Percentiles rank a stretch among this genome's conserved stretches.
Conservation (phyloP, 2,329 filamentous ascomycete genomes). For the Colletotrichum acutatum region DNA sequence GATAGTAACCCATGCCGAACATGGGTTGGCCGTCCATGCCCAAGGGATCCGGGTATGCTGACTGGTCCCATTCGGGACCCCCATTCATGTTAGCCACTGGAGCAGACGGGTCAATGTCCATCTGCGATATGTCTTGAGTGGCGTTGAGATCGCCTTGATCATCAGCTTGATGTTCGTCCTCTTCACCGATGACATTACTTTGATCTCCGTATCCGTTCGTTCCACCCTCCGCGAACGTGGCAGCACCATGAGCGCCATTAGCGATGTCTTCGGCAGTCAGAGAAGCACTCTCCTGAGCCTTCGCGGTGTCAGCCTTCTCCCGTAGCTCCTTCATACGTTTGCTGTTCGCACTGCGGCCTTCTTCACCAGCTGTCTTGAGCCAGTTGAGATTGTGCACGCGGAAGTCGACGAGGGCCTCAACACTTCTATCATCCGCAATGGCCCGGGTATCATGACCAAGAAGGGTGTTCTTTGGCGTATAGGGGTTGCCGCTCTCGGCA, state of each 20-base stretch:
- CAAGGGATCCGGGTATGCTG: conserved; percentile 62
- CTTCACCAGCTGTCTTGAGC: conserved; percentile 72
- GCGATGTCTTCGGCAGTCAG: conserved; percentile 38
- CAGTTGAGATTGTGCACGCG: conserved; percentile 87
- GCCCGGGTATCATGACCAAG: conserved; percentile 92
- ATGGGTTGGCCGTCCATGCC: conserved; percentile 58
- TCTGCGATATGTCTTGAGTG: conserved; percentile 7
- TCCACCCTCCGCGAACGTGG: not conserved
- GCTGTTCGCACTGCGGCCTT: conserved; percentile 66
- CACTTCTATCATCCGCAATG: conserved; percentile 89
- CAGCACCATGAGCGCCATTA: conserved; percentile 34
- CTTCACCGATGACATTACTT: conserved; percentile 45
- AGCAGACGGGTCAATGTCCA: conserved; percentile 32
- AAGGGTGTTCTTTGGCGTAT: conserved; percentile 86
- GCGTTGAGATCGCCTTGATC: conserved; percentile 28
- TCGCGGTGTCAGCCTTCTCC: conserved; percentile 67
- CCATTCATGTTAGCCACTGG: conserved; percentile 42
- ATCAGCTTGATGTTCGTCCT: conserved; percentile 28
- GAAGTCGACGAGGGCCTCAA: conserved; percentile 92
- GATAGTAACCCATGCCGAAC: conserved; percentile 70
- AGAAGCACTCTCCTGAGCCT: conserved; percentile 57
- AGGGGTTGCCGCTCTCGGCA: conserved; percentile 74
- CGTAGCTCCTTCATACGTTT: conserved; percentile 67
- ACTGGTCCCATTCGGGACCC: conserved; percentile 45
- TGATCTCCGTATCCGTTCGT: conserved; percentile 46